A percentile compares a stretch with the other conserved stretches of the same genome.
phyloP scores from a whole-genome alignment of 2,329 filamentous ascomycete species.

The Samsoniella hepiali region DNA sequence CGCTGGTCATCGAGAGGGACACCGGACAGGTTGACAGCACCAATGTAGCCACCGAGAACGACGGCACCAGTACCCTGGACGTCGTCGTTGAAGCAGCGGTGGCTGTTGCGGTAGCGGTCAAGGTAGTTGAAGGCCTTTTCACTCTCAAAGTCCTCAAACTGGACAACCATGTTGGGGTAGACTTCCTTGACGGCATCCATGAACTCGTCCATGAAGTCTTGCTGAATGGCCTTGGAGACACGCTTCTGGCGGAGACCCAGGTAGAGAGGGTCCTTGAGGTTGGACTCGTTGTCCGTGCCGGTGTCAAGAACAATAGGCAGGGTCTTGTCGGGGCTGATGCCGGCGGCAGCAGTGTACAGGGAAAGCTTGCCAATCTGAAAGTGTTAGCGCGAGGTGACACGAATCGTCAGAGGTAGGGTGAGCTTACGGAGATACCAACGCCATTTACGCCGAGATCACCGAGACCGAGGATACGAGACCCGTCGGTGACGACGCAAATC shows the following conservation, averaged over 20 bases:
- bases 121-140: constrained; percentile 87
- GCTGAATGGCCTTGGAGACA: constrained; percentile 71
- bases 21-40: constrained; percentile 77
- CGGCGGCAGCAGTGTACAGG: constrained; percentile 91
- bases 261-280: constrained; percentile 72
- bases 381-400: constrained; percentile 24
- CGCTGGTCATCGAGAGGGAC: constrained; percentile 86
- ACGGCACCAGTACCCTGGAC: constrained; percentile 97
- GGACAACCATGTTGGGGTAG: constrained; percentile 67
- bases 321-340: constrained; percentile 85
- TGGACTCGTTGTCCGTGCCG: constrained; percentile 64
- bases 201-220: constrained; percentile 94
- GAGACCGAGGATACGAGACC: constrained; percentile 86
- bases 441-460: constrained; percentile 96
- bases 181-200: constrained; percentile 85
- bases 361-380: constrained; percentile 81
- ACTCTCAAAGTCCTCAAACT: constrained; percentile 98
- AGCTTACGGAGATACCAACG: constrained; percentile 86
- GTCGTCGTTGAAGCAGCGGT: constrained; percentile 98
- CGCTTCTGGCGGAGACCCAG: constrained; percentile 85
- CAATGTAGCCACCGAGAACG: constrained; percentile 77
- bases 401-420: not conserved
- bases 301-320: constrained; percentile 67
- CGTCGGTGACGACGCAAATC: constrained; percentile 96
- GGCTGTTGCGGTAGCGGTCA: constrained; percentile 79